phyloP scores from a whole-genome alignment of 257 asterid species.

The Vinca minor region DNA sequence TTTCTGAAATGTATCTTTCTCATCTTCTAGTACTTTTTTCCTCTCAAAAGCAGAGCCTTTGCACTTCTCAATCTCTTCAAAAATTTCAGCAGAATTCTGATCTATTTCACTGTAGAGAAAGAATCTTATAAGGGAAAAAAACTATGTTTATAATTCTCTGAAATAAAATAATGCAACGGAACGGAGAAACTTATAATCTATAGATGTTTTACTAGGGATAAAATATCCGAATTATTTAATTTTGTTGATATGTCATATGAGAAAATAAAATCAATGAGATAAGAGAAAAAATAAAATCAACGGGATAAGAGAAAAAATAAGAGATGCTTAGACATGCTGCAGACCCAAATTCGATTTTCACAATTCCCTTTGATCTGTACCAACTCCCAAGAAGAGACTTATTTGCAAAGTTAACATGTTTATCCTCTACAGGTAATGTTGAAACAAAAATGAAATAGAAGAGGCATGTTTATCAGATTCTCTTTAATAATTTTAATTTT shows the following conservation, averaged over 20 bases:
- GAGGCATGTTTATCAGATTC: neutral
- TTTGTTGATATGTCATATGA: neutral
- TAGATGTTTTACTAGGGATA: neutral
- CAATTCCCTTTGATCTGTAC: neutral
- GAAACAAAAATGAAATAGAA: neutral
- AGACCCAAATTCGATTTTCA: neutral
- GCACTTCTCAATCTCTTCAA: slow-evolving; percentile 57
- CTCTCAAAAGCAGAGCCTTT: slow-evolving; percentile 61
- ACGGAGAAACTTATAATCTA: neutral
- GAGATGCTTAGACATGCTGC: neutral
- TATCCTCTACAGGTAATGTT: neutral
- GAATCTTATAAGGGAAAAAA: neutral
- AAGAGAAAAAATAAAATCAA: neutral
- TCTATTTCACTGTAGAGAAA: slow-evolving; percentile 54
- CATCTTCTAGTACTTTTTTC: slow-evolving; percentile 58
- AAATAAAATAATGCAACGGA: neutral
- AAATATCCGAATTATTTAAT: neutral
- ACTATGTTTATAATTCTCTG: neutral
- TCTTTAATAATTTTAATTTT: neutral
- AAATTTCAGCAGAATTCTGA: slow-evolving; percentile 53
- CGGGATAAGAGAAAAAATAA: neutral
- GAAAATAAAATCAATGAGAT: neutral
- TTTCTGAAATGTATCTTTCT: slow-evolving; percentile 63
- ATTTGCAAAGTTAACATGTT: neutral
- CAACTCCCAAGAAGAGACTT: neutral